Conservation (phyloP, 2,329 filamentous ascomycete genomes). For the Knoxdaviesia proteae region DNA sequence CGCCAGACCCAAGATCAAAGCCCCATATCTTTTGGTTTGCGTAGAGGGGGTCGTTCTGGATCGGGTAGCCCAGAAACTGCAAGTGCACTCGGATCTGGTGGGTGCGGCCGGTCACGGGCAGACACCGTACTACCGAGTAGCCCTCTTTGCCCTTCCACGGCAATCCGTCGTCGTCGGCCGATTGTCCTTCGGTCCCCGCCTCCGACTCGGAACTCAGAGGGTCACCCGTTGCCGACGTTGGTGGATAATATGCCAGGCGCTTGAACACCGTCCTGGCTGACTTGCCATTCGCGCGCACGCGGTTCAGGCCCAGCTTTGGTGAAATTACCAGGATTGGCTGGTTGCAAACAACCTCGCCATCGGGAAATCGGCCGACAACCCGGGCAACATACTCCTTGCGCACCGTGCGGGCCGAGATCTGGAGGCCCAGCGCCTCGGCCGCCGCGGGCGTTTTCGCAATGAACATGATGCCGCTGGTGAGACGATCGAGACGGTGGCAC, state of each 20-base stretch:
- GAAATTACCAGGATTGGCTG: conserved; percentile 88
- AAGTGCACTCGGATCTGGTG: conserved; percentile 91
- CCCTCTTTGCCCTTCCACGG: conserved; percentile 41
- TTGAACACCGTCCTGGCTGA: conserved; percentile 80
- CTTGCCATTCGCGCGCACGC: conserved; percentile 86
- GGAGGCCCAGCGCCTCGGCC: conserved; percentile 53
- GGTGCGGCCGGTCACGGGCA: conserved; percentile 81
- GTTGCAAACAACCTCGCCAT: conserved; percentile 78
- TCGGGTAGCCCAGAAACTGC: conserved; percentile 84
- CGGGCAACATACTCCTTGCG: conserved; percentile 90
- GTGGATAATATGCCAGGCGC: conserved; percentile 75
- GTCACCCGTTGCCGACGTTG: conserved; percentile 10
- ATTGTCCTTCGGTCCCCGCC: conserved; percentile 1
- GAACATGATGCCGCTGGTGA: conserved; percentile 97
- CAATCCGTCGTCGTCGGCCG: conserved; percentile 9
- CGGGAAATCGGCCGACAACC: conserved; percentile 78
- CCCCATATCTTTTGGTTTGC: conserved; percentile 89
- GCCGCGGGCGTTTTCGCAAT: conserved; percentile 70
- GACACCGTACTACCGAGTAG: conserved; percentile 86
- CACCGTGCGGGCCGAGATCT: conserved; percentile 64
- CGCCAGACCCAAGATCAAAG: conserved; percentile 46
- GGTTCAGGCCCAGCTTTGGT: conserved; percentile 82
- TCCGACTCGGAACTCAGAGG: conserved; percentile 8
- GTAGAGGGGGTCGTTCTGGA: conserved; percentile 95
- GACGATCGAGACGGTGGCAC: conserved; percentile 80